phyloP scores from a whole-genome alignment of 768 basidiomycete species.

The Crucibulum laeve region DNA sequence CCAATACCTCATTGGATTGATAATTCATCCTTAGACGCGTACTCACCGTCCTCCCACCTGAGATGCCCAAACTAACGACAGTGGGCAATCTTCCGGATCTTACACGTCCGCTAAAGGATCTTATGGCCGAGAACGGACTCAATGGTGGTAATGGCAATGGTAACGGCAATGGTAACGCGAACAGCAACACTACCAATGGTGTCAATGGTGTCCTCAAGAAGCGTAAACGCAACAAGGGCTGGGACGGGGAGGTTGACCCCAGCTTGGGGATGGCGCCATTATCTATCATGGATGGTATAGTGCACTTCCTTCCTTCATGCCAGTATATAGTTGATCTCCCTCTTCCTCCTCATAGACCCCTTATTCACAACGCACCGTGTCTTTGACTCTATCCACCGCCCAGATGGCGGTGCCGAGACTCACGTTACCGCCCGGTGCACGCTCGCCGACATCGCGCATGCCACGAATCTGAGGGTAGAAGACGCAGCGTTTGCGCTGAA shows the following conservation, averaged over 20 bases:
- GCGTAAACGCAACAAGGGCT: slow-evolving; percentile 58
- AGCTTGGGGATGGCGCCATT: slow-evolving; percentile 26
- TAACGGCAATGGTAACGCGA: background rate
- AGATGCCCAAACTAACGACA: slow-evolving; percentile 39
- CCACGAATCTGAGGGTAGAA: slow-evolving; percentile 77
- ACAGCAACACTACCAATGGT: slow-evolving; percentile 6
- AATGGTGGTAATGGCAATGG: slow-evolving; percentile 10
- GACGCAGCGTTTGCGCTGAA: slow-evolving; percentile 88
- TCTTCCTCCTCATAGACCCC: slow-evolving; percentile 33
- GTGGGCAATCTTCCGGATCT: slow-evolving; percentile 39
- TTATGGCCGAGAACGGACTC: slow-evolving; percentile 16
- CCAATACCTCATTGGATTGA: background rate
- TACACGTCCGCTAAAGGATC: slow-evolving; percentile 24
- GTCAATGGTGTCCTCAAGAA: slow-evolving; percentile 22
- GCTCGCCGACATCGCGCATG: slow-evolving; percentile 72
- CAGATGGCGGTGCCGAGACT: slow-evolving; percentile 67
- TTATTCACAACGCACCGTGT: slow-evolving; percentile 49
- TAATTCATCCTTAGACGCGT: slow-evolving; percentile 35
- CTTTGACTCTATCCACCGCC: slow-evolving; percentile 52
- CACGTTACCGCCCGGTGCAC: slow-evolving; percentile 68
- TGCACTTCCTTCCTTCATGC: background rate
- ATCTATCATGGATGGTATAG: slow-evolving; percentile 34
- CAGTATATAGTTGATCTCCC: background rate
- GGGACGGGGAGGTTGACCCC: slow-evolving; percentile 63
- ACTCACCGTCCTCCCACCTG: slow-evolving; percentile 56